Evolutionary conservation across 2,329 filamentous ascomycete genomes (phyloP).

Genomic region (Ceratocystis albifundus): DNA sequence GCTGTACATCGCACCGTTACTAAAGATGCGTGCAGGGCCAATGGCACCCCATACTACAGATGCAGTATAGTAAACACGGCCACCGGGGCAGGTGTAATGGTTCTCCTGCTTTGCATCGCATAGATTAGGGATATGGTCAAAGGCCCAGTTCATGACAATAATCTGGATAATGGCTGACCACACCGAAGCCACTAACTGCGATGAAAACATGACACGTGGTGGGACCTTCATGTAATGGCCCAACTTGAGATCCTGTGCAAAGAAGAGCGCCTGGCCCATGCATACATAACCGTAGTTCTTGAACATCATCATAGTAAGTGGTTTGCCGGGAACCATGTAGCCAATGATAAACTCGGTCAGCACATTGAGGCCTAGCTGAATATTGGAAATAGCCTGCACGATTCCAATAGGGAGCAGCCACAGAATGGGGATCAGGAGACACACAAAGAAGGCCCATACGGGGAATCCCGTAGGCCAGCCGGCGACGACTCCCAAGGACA

Average conservation of each 20-base stretch:
- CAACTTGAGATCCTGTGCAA: slow-evolving; percentile 54
- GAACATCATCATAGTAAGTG: slow-evolving; percentile 67
- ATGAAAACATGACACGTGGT: slow-evolving; percentile 50
- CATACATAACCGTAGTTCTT: slow-evolving; percentile 62
- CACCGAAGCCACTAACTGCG: slow-evolving; percentile 47
- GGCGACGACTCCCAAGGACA: slow-evolving; percentile 44
- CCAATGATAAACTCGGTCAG: slow-evolving; percentile 62
- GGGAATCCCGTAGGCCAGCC: slow-evolving; percentile 47
- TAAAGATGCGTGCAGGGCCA: slow-evolving; percentile 59
- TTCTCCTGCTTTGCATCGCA: slow-evolving; percentile 45
- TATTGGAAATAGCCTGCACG: slow-evolving; percentile 50
- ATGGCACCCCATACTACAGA: slow-evolving; percentile 65
- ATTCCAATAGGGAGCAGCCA: slow-evolving; percentile 52
- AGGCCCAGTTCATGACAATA: slow-evolving; percentile 53
- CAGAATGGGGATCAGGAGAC: slow-evolving; percentile 45
- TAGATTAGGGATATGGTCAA: slow-evolving; percentile 50
- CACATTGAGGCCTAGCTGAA: slow-evolving; percentile 56
- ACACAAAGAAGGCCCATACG: slow-evolving; percentile 47
- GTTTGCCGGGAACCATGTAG: slow-evolving; percentile 59
- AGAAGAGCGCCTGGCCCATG: slow-evolving; percentile 55
- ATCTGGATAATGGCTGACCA: slow-evolving; percentile 54
- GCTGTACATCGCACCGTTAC: slow-evolving; percentile 48
- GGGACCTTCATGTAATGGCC: slow-evolving; percentile 59
- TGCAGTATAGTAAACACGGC: slow-evolving; percentile 52
- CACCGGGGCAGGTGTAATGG: slow-evolving; percentile 46